Evolutionary conservation across 768 basidiomycete species (phyloP).

Genomic region (Lactarius pseudohatsudake): DNA sequence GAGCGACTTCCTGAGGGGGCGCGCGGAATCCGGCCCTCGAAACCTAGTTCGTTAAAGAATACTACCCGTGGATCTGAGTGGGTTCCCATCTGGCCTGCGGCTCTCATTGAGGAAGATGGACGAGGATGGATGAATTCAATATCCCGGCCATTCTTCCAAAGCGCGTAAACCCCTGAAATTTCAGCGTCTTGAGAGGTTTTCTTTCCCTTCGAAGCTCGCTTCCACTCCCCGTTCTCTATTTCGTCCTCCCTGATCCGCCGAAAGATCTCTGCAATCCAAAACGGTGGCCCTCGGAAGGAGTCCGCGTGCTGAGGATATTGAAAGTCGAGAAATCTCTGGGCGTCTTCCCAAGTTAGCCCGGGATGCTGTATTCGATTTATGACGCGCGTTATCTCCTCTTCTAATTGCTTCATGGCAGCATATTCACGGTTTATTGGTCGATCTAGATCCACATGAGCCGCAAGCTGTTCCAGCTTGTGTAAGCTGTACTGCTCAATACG

Average conservation of each 20-base stretch:
- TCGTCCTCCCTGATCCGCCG: constrained; percentile 16
- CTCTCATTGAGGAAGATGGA: background rate
- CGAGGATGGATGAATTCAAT: constrained; percentile 24
- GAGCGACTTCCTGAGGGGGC: constrained; percentile 40
- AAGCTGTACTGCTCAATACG: constrained; percentile 59
- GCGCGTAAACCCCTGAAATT: constrained; percentile 22
- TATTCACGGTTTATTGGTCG: constrained; percentile 38
- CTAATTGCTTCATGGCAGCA: constrained; percentile 43
- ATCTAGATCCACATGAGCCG: constrained; percentile 43
- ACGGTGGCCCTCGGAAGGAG: constrained; percentile 44
- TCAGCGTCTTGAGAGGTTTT: constrained; percentile 8
- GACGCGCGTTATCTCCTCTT: constrained; percentile 47
- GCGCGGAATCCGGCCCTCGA: constrained; percentile 36
- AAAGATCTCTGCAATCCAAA: constrained; percentile 24
- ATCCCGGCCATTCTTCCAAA: constrained; percentile 25
- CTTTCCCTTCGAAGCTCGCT: background rate
- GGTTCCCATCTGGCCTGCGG: background rate
- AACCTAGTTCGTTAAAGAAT: constrained; percentile 44
- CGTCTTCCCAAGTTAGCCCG: constrained; percentile 31
- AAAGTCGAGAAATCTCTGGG: constrained; percentile 44
- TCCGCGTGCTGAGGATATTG: constrained; percentile 51
- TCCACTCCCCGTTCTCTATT: constrained; percentile 24
- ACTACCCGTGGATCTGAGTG: constrained; percentile 16
- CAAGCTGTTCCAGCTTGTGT: constrained; percentile 52
- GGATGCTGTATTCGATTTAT: constrained; percentile 39